A percentile compares a stretch with the other conserved stretches of the same genome.
Evolutionary conservation across 2,329 filamentous ascomycete genomes (phyloP).

Genomic region (Davidsoniella virescens): DNA sequence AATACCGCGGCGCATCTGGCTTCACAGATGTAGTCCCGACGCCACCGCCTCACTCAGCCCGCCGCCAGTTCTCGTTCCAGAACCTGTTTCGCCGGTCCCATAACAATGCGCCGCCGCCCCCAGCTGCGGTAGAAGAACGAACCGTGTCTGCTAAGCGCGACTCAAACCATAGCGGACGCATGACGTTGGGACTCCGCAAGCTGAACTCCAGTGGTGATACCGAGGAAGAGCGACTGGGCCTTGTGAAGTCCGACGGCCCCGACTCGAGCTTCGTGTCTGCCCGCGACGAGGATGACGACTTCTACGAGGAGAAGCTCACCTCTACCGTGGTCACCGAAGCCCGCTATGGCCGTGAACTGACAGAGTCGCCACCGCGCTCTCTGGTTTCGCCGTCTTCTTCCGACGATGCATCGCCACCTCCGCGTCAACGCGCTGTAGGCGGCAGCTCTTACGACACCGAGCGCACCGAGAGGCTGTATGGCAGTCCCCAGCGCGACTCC

Average conservation of each 20-base stretch:
- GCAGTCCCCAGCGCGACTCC: not conserved
- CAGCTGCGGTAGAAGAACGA: constrained; percentile 15
- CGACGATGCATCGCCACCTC: constrained; percentile 2
- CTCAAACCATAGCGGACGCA: constrained; percentile 4
- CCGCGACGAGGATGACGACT: constrained; percentile 8
- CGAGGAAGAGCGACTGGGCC: constrained; percentile 67
- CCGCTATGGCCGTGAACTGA: not conserved
- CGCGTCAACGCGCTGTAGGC: not conserved
- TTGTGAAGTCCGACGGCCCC: constrained; percentile 54
- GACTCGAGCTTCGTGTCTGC: constrained; percentile 4
- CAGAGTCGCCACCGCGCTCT: not conserved
- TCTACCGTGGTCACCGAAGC: not conserved
- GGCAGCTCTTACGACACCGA: constrained; percentile 11
- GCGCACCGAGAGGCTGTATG: constrained; percentile 1
- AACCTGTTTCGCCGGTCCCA: constrained; percentile 47
- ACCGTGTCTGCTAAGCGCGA: not conserved
- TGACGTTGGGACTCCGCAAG: constrained; percentile 10
- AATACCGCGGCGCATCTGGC: constrained; percentile 31
- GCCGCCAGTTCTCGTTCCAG: constrained; percentile 82
- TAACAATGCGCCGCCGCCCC: constrained; percentile 26
- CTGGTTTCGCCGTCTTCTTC: constrained; percentile 4
- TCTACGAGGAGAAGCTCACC: constrained; percentile 8
- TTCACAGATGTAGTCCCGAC: constrained; percentile 26
- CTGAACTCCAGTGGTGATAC: constrained; percentile 34
- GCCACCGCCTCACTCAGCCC: constrained; percentile 45